Conservation (phyloP, 2,329 filamentous ascomycete genomes). For the Plenodomus lindquistii region DNA sequence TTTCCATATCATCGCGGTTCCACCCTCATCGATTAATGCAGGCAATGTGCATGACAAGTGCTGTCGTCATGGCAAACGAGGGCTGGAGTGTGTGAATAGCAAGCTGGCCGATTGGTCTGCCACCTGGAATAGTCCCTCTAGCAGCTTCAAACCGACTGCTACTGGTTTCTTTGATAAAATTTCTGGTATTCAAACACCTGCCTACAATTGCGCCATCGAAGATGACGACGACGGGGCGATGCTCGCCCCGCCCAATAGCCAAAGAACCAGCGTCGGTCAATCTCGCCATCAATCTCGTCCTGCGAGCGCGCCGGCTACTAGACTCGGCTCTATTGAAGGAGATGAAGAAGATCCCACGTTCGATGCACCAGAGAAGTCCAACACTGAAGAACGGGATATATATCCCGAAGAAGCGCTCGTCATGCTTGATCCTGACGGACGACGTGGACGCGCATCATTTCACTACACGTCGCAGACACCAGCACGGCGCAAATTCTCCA, state of each 20-base stretch:
- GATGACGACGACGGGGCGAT: slow-evolving; percentile 25
- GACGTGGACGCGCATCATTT: slow-evolving; percentile 2
- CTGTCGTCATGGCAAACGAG: slow-evolving; percentile 14
- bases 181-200: slow-evolving; percentile 11
- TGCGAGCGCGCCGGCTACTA: slow-evolving; percentile 20
- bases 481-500: slow-evolving; percentile 25
- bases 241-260: slow-evolving; percentile 35
- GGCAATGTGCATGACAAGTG: slow-evolving; percentile 19
- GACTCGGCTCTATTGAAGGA: slow-evolving; percentile 15
- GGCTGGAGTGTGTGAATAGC: slow-evolving; percentile 35
- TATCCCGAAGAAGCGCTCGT: slow-evolving; percentile 4
- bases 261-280: slow-evolving; percentile 22
- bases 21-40: slow-evolving; percentile 22
- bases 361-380: too few relatives aligned
- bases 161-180: slow-evolving; percentile 35
- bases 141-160: slow-evolving; percentile 28
- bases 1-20: slow-evolving; percentile 39
- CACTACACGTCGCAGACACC: slow-evolving; percentile 5
- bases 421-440: slow-evolving; percentile 10
- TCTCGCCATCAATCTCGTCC: slow-evolving; percentile 27
- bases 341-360: background rate
- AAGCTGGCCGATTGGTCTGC: slow-evolving; percentile 38
- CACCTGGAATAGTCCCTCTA: slow-evolving; percentile 15
- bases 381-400: background rate
- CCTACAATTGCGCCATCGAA: slow-evolving; percentile 17